These are phyloP conservation scores for Talaromyces sp. DNA, from an alignment of 2,329 filamentous ascomycete species.

Conservation along the genomic window DNA sequence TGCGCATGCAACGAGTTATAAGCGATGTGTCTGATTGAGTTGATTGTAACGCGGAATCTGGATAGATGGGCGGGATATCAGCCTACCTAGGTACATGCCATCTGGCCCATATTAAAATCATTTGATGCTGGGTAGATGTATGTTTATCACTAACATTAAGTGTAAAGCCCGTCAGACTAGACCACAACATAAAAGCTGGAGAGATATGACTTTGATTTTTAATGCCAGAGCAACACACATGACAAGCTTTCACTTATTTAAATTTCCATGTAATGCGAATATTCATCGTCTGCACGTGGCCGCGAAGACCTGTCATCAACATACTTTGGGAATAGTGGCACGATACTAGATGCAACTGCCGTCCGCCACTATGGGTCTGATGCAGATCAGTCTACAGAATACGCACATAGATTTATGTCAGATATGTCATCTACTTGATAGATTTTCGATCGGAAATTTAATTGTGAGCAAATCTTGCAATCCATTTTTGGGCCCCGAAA, in stretches of 20 bases:
- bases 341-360: background rate
- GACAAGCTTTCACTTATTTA: no score
- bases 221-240: no score
- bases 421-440: background rate
- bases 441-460: background rate
- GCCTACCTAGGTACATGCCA: no score
- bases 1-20: background rate
- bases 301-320: no score
- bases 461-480: background rate
- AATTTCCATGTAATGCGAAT: background rate
- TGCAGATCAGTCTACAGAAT: background rate
- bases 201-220: no score
- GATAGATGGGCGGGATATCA: background rate
- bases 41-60: background rate
- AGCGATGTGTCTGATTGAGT: background rate
- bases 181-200: no score
- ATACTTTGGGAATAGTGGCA: background rate
- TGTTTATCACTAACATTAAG: no score
- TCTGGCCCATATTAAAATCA: no score
- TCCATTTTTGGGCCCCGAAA: background rate
- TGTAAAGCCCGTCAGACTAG: no score
- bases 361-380: background rate
- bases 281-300: background rate
- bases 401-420: background rate
- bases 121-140: no score